Percentiles rank a stretch among this genome's conserved stretches.
Evolutionary conservation across 2,329 filamentous ascomycete genomes (phyloP).

Genomic region (Elsinoe fawcettii): DNA sequence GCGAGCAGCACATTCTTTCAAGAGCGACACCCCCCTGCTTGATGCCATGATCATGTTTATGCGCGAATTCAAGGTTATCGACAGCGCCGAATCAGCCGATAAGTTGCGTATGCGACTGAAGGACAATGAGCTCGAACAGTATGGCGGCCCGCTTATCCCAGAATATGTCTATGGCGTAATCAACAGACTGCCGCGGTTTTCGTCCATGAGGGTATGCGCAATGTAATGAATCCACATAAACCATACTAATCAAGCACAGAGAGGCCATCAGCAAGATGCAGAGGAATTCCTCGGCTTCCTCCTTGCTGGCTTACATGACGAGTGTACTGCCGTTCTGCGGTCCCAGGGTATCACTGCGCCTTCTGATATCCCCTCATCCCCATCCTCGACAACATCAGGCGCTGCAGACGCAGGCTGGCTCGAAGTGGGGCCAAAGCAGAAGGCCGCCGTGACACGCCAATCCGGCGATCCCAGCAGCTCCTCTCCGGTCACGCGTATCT

Average conservation of each 20-base stretch:
- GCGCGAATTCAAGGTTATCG: slow-evolving; percentile 80
- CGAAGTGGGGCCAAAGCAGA: slow-evolving; percentile 89
- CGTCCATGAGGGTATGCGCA: slow-evolving; percentile 72
- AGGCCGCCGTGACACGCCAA: slow-evolving; percentile 74
- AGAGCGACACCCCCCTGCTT: slow-evolving; percentile 85
- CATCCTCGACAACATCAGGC: slow-evolving; percentile 35
- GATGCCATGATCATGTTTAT: slow-evolving; percentile 98
- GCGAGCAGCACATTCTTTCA: slow-evolving; percentile 81
- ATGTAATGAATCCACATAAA: not conserved
- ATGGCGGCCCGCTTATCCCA: slow-evolving; percentile 83
- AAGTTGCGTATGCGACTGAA: slow-evolving; percentile 68
- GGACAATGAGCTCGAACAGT: slow-evolving; percentile 75
- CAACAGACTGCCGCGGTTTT: slow-evolving; percentile 75
- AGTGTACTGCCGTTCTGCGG: slow-evolving; percentile 72
- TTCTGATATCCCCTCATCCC: slow-evolving; percentile 31
- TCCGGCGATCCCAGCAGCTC: slow-evolving; percentile 53
- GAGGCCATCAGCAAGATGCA: slow-evolving; percentile 94
- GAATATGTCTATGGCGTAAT: slow-evolving; percentile 96
- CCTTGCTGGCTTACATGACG: slow-evolving; percentile 85
- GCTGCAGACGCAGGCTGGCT: slow-evolving; percentile 64
- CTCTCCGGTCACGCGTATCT: slow-evolving; percentile 88
- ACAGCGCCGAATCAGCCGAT: slow-evolving; percentile 66
- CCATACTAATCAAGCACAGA: slow-evolving; percentile 42
- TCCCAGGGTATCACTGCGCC: slow-evolving; percentile 23
- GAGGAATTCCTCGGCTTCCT: slow-evolving; percentile 95